Percentiles rank a stretch among this genome's conserved stretches.
phyloP scores from a whole-genome alignment of 495 filamentous ascomycete species.

The Annulohypoxylon moriforme region DNA sequence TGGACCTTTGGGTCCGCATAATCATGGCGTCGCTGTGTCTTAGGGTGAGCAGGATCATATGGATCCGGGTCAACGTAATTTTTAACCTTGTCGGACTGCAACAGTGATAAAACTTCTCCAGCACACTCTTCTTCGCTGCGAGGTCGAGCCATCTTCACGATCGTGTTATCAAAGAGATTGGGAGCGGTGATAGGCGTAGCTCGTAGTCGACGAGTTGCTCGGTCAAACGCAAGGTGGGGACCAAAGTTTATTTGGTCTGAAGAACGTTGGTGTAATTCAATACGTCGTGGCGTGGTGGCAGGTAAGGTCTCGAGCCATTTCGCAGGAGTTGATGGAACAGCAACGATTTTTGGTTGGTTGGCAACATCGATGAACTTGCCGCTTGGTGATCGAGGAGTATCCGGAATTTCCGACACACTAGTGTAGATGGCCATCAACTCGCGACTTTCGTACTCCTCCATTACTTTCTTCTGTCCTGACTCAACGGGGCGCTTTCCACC shows the following conservation, averaged over 20 bases:
- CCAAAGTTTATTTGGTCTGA: constrained; percentile 38
- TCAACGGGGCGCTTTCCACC: constrained; percentile 68
- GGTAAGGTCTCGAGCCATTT: constrained; percentile 39
- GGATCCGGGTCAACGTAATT: constrained; percentile 50
- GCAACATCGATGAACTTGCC: constrained; percentile 37
- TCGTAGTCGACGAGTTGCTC: constrained; percentile 37
- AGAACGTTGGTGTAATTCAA: constrained; percentile 51
- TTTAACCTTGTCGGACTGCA: constrained; percentile 51
- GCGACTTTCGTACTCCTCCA: constrained; percentile 77
- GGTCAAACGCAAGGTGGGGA: constrained; percentile 12
- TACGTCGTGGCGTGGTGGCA: constrained; percentile 33
- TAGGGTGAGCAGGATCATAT: constrained; percentile 43
- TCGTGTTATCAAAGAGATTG: neutral
- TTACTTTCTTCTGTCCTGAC: constrained; percentile 73
- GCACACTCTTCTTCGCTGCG: constrained; percentile 28
- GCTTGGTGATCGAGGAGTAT: constrained; percentile 78
- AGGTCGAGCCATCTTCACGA: neutral
- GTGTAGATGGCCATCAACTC: constrained; percentile 88
- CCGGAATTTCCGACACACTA: constrained; percentile 77
- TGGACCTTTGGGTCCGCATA: constrained; percentile 51
- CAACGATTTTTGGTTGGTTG: constrained; percentile 21
- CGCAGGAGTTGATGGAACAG: constrained; percentile 35
- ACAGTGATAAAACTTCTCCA: constrained; percentile 41
- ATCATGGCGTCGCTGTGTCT: constrained; percentile 46
- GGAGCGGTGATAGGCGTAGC: neutral